These are phyloP conservation scores for Sporothrix curviconia DNA, from an alignment of 2,329 filamentous ascomycete genomes.

Conservation along the genomic window DNA sequence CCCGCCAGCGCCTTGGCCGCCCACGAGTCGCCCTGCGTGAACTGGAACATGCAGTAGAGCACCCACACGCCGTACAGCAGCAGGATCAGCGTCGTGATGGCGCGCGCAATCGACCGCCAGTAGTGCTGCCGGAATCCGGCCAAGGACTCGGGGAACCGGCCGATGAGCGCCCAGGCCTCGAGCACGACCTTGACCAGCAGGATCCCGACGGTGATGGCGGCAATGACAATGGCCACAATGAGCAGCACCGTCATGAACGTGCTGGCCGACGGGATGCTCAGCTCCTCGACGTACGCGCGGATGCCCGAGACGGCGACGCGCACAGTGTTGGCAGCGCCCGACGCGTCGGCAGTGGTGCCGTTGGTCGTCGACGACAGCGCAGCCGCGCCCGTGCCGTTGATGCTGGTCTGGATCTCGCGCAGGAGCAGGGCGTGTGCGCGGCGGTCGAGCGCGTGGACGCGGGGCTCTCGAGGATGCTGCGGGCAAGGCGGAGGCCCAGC, in stretches of 20 bases:
- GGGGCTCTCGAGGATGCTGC: slow-evolving; percentile 43
- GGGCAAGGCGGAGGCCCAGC: slow-evolving; percentile 48
- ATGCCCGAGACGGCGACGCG: slow-evolving; percentile 62
- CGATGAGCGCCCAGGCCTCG: slow-evolving; percentile 85
- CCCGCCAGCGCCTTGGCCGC: slow-evolving; percentile 78
- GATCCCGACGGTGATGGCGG: slow-evolving; percentile 75
- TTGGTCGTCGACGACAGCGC: slow-evolving; percentile 16
- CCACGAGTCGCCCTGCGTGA: slow-evolving; percentile 90
- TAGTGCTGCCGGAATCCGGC: slow-evolving; percentile 89
- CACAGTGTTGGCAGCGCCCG: slow-evolving; percentile 22
- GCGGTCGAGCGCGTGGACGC: neutral
- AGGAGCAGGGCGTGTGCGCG: slow-evolving; percentile 5
- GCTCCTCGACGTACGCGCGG: slow-evolving; percentile 73
- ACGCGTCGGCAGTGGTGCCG: slow-evolving; percentile 20
- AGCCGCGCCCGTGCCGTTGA: slow-evolving; percentile 31
- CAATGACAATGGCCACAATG: slow-evolving; percentile 81
- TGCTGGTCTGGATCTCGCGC: slow-evolving; percentile 45
- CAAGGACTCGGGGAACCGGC: slow-evolving; percentile 73
- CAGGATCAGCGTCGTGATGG: slow-evolving; percentile 83
- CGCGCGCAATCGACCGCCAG: slow-evolving; percentile 85
- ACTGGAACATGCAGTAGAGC: slow-evolving; percentile 92
- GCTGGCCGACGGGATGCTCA: slow-evolving; percentile 80
- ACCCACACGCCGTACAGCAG: slow-evolving; percentile 93
- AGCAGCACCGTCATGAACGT: slow-evolving; percentile 94
- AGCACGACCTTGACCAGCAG: slow-evolving; percentile 86